Conservation (phyloP, 208 protist genomes). For the Leishmania major region DNA sequence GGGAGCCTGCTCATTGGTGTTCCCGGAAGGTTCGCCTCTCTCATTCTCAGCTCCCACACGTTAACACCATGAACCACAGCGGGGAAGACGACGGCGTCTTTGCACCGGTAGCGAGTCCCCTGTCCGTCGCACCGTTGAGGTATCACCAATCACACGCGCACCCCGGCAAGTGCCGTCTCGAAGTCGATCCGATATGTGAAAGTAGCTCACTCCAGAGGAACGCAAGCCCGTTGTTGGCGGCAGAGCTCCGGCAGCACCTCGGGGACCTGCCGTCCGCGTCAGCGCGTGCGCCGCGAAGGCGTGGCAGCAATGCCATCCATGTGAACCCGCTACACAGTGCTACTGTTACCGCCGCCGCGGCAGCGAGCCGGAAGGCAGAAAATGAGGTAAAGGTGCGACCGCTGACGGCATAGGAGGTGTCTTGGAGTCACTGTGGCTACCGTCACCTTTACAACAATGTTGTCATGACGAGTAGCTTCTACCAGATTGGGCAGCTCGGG, state of each 20-base stretch:
- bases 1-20: not conserved
- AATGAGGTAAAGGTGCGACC: slow-evolving; percentile 3
- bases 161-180: not conserved
- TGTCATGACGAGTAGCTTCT: slow-evolving; percentile 20
- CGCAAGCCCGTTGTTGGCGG: not conserved
- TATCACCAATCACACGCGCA: not conserved
- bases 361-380: slow-evolving; percentile 9
- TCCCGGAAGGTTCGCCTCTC: not conserved
- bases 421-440: slow-evolving; percentile 30
- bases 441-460: slow-evolving; percentile 23
- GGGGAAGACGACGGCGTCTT: not conserved
- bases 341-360: slow-evolving; percentile 9
- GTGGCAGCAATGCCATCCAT: slow-evolving; percentile 9
- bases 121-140: not conserved
- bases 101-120: not conserved
- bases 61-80: not conserved
- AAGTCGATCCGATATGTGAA: not conserved
- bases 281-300: not conserved
- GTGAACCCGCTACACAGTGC: slow-evolving; percentile 4
- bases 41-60: not conserved
- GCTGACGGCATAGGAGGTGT: slow-evolving; percentile 27
- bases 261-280: not conserved
- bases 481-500: slow-evolving; percentile 13
- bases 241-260: not conserved
- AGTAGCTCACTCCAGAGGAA: not conserved